A percentile compares a stretch with the other conserved stretches of the same genome.
Conservation (phyloP, 2,329 filamentous ascomycete genomes). For the Biscogniauxia mediterranea region DNA sequence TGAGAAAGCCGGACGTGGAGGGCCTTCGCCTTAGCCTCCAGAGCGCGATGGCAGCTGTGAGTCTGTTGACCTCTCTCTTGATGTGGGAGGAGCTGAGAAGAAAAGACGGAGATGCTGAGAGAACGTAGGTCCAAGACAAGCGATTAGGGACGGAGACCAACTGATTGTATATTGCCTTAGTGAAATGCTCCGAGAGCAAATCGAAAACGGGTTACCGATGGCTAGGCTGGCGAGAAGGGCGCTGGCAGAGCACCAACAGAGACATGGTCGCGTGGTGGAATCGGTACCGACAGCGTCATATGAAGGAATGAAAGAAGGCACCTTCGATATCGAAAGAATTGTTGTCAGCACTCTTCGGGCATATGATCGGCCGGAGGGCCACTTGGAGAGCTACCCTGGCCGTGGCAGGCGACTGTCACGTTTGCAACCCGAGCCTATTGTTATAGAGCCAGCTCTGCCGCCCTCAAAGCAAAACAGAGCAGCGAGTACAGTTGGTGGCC, state of each 20-base stretch:
- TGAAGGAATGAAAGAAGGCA: neutral
- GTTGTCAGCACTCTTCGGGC: neutral
- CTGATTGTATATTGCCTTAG: conserved; percentile 12
- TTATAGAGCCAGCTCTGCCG: neutral
- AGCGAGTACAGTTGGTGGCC: neutral
- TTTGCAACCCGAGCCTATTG: neutral
- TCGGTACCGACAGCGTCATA: conserved; percentile 10
- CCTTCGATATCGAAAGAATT: neutral
- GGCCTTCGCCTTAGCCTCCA: conserved; percentile 17
- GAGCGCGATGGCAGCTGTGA: conserved; percentile 16
- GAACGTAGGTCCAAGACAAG: conserved; percentile 9
- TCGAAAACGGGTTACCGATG: conserved; percentile 10
- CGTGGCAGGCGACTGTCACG: neutral
- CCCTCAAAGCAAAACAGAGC: neutral
- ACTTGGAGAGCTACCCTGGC: neutral
- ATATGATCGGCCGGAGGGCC: neutral
- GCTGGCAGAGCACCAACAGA: conserved; percentile 13
- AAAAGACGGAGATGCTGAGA: conserved; percentile 10
- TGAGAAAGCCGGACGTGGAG: conserved; percentile 18
- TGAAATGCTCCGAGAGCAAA: conserved; percentile 12
- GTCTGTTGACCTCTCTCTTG: conserved; percentile 13
- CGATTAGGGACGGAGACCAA: neutral
- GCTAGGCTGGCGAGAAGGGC: conserved; percentile 12
- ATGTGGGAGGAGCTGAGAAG: conserved; percentile 11
- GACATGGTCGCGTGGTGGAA: conserved; percentile 1